These are phyloP conservation scores for Melaleuca alternifolia DNA, from an alignment of 345 rosid genomes.

Conservation along the genomic window DNA sequence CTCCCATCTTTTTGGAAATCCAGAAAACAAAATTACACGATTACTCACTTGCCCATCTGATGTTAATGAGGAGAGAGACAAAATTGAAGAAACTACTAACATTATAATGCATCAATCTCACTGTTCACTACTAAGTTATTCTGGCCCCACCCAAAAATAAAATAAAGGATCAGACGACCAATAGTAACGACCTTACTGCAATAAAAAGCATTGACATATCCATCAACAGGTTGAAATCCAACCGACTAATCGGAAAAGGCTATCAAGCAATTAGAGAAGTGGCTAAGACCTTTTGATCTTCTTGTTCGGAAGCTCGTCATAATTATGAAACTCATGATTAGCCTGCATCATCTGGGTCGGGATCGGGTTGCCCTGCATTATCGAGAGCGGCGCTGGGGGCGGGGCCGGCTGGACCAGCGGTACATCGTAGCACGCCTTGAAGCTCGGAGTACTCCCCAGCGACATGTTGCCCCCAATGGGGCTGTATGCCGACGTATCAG, in stretches of 20 bases:
- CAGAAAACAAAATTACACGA: neutral
- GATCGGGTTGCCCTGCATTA: neutral
- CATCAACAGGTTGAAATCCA: neutral
- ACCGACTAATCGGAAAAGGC: neutral
- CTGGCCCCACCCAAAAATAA: neutral
- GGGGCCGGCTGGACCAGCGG: neutral
- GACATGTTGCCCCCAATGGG: neutral
- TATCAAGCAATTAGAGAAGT: neutral
- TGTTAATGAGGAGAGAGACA: neutral
- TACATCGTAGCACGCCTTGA: neutral
- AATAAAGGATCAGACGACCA: neutral
- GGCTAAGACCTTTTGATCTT: neutral
- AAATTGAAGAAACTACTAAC: neutral
- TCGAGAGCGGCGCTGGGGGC: neutral
- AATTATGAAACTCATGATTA: neutral
- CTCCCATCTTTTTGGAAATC: neutral
- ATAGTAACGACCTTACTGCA: neutral
- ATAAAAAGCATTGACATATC: neutral
- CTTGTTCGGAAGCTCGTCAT: neutral
- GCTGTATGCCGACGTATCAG: neutral
- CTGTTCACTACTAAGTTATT: neutral
- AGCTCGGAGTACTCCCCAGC: neutral
- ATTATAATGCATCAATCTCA: neutral
- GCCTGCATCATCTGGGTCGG: neutral
- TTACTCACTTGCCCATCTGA: neutral